A percentile compares a stretch with the other conserved stretches of the same genome.
phyloP scores from a whole-genome alignment of 2,329 filamentous ascomycete species.

The Verticillium zaregamsianum region DNA sequence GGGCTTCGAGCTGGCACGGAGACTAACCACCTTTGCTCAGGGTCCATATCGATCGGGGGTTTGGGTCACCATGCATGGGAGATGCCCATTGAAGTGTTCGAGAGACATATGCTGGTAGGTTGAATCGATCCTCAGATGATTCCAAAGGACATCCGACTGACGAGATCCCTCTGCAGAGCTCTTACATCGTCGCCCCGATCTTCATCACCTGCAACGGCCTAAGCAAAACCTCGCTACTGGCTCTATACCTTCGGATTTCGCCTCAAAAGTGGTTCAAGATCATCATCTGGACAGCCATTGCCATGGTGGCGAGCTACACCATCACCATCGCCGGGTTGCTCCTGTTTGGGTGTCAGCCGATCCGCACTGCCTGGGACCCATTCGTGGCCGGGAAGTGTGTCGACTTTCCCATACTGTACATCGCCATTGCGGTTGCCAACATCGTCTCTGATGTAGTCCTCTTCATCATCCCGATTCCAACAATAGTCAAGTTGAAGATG shows the following conservation, averaged over 20 bases:
- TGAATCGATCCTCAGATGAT: background rate
- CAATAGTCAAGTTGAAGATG: conserved; percentile 37
- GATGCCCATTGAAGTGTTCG: conserved; percentile 15
- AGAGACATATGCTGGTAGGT: conserved; percentile 16
- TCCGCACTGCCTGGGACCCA: conserved; percentile 15
- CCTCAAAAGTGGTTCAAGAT: conserved; percentile 23
- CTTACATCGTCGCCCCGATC: conserved; percentile 21
- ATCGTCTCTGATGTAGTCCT: conserved; percentile 42
- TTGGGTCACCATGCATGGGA: conserved; percentile 22
- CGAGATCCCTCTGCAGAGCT: conserved; percentile 9
- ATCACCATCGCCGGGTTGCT: conserved; percentile 15
- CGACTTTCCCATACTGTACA: conserved; percentile 38
- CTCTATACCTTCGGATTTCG: conserved; percentile 29
- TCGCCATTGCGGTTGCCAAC: conserved; percentile 41
- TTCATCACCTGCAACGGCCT: conserved; percentile 28
- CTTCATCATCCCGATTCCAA: conserved; percentile 39
- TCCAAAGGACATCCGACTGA: too few relatives aligned
- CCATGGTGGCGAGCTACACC: conserved; percentile 23
- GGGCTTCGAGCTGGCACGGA: background rate
- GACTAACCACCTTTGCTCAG: background rate
- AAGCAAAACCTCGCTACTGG: conserved; percentile 29
- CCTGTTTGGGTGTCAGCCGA: conserved; percentile 15
- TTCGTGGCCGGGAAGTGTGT: conserved; percentile 29
- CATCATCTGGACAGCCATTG: conserved; percentile 19
- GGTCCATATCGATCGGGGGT: conserved; percentile 20